Base-by-base conservation (phyloP, 2,329 filamentous ascomycete species). In the Verticillium dahliae region DNA sequence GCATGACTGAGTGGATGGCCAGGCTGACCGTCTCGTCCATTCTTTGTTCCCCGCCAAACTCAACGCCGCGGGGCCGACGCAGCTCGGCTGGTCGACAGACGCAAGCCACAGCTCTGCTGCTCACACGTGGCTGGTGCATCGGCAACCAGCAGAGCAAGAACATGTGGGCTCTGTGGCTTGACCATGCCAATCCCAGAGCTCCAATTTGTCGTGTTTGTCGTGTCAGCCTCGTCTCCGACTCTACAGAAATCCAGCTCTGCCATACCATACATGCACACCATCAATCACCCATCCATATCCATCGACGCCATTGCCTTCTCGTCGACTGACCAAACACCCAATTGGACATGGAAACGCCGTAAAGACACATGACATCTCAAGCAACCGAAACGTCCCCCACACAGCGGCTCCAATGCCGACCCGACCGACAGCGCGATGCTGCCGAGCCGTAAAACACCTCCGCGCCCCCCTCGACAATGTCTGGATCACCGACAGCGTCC, bases 401-500 rank as follows among this genome's bases (percentile, higher is more conserved):
- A n/a, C 45, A 59, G 60, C 59, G 58, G 59, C 54, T 73, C 75
- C 66, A 72, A 68, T 71, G 77, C 65, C 58, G 41, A 22, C 58
- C 58, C 41, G 58, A 59, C 58, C 58, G 33, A 70, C 77, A 69
- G 77, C 76, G 70, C 72, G 68, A 62, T 85, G 80, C 77, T 78
- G 75, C 69, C 76, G 78, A 74, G 79, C 76, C 72, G 75, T 78
- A 68, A 77, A 78, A 63, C 75, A 76, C 55, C 68, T 78, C 52
- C 65, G 71, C 54, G 67, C 74, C 22, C 67, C 75, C 11, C 66
- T 67, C 62, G 80, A 83, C 59, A 73, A 76, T 54, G 69, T 87
- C 66, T 89, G 86, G 84, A 79, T 89, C 64, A 80, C 81, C 35
- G 86, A 90, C 67, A 77, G 83, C 56, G 66, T 82, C 31, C 77